phyloP scores from a whole-genome alignment of 331 rosid species.

The Pyracantha coccinea region DNA sequence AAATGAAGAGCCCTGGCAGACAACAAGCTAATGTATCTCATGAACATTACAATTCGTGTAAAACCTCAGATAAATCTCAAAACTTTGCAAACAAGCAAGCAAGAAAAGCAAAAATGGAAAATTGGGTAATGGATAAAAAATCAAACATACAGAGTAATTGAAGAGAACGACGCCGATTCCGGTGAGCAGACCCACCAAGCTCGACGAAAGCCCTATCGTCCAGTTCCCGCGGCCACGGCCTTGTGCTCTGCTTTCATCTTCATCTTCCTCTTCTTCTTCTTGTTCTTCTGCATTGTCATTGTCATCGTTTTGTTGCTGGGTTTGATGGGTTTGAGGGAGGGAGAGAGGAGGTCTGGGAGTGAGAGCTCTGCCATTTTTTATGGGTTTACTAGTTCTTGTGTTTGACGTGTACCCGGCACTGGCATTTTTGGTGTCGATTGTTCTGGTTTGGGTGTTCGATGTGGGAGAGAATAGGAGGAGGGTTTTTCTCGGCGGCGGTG shows the following conservation, averaged over 20 bases:
- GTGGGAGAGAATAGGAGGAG: slow-evolving; percentile 2
- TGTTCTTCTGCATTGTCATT: background rate
- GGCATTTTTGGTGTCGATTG: background rate
- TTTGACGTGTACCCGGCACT: background rate
- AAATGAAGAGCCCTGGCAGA: slow-evolving; percentile 36
- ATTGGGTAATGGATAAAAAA: background rate
- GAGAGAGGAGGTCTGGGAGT: slow-evolving; percentile 24
- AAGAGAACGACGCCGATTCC: slow-evolving; percentile 76
- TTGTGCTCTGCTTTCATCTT: background rate
- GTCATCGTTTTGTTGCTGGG: background rate
- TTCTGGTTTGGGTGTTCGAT: background rate
- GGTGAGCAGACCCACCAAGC: slow-evolving; percentile 85
- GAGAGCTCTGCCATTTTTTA: background rate
- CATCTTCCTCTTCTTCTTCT: slow-evolving; percentile 8
- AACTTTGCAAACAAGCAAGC: background rate
- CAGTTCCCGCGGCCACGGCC: slow-evolving; percentile 32
- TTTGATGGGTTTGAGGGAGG: slow-evolving; percentile 20
- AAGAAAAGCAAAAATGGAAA: background rate
- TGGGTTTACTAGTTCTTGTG: too few species aligned
- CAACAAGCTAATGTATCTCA: background rate
- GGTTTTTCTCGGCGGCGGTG: background rate
- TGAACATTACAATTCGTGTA: slow-evolving; percentile 68
- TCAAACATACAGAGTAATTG: slow-evolving; percentile 46
- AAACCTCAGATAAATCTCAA: background rate
- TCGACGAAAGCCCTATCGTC: slow-evolving; percentile 52